Evolutionary conservation across 148 eudicot species (phyloP).

Genomic region (Persicaria maculosa): DNA sequence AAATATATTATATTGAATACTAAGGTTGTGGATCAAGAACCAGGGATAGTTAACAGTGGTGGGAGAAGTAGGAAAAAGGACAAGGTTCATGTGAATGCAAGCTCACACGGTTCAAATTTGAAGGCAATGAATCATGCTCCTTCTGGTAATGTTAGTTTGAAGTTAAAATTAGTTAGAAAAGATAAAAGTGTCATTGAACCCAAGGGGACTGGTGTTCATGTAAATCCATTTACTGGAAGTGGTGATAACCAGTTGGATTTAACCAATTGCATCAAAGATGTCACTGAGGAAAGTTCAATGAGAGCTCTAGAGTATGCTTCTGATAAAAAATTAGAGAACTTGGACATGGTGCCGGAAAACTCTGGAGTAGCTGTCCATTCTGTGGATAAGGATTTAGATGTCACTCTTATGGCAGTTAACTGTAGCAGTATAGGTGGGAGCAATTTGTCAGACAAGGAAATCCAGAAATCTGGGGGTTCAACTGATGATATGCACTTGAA

Average conservation of each 20-base stretch:
- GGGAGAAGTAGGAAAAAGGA: conserved; percentile 33
- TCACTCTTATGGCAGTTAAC: conserved; percentile 20
- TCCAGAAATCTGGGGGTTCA: conserved; percentile 24
- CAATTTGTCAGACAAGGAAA: conserved; percentile 23
- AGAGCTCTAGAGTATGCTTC: neutral
- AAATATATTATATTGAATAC: conserved; percentile 31
- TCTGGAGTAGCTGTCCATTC: conserved; percentile 20
- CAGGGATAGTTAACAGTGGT: conserved; percentile 26
- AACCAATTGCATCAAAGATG: conserved; percentile 3
- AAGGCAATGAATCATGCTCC: conserved; percentile 26
- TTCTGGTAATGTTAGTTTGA: conserved; percentile 54
- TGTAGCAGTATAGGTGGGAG: conserved; percentile 17
- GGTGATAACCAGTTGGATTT: conserved; percentile 21
- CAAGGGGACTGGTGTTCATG: conserved; percentile 8
- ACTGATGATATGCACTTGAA: conserved; percentile 40
- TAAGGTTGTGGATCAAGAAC: conserved; percentile 17
- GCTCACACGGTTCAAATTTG: conserved; percentile 21
- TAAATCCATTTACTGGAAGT: conserved; percentile 8
- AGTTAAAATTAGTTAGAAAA: conserved; percentile 52
- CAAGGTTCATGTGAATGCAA: conserved; percentile 22
- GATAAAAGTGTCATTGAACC: conserved; percentile 17
- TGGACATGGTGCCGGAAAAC: conserved; percentile 6
- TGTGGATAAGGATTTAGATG: conserved; percentile 23
- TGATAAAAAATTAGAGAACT: conserved; percentile 11
- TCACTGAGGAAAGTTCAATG: neutral